A percentile compares a stretch with the other conserved stretches of the same genome.
These are phyloP conservation scores for Nakataea oryzae DNA, from an alignment of 2,329 filamentous ascomycete genomes.

Conservation along the genomic window DNA sequence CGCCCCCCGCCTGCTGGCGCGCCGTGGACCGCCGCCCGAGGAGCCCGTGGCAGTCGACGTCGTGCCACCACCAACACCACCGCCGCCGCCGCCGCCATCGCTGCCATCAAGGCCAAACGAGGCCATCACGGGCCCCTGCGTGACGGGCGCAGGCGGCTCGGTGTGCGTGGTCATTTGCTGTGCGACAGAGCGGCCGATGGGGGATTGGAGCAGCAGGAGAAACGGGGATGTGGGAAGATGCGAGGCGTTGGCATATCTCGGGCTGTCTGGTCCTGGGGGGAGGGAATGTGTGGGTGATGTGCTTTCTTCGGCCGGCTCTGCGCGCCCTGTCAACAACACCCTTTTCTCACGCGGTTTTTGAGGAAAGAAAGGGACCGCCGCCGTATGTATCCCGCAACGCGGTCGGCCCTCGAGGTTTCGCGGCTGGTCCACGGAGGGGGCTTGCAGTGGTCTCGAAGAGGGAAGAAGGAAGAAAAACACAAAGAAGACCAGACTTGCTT, in stretches of 20 bases:
- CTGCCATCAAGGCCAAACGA: neutral
- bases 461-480: neutral
- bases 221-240: neutral
- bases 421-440: too few species aligned
- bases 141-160: neutral
- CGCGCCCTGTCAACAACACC: too few species aligned
- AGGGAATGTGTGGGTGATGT: too few species aligned
- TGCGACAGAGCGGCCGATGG: neutral
- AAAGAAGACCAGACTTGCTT: neutral
- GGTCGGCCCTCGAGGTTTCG: too few species aligned
- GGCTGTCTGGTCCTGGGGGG: neutral
- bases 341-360: too few species aligned
- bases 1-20: constrained; percentile 40
- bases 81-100: too few species aligned
- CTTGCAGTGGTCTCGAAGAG: too few species aligned
- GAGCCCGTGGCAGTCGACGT: neutral
- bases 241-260: neutral
- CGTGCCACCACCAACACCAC: too few species aligned
- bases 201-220: neutral
- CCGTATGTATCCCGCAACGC: neutral
- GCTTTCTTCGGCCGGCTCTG: neutral
- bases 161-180: neutral
- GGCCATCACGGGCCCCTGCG: neutral
- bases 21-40: constrained; percentile 11
- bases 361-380: too few species aligned